A percentile compares a stretch with the other conserved stretches of the same genome.
These are phyloP conservation scores for Ambrosia hybrid DNA, from an alignment of 140 eudicot genomes.

Conservation along the genomic window DNA sequence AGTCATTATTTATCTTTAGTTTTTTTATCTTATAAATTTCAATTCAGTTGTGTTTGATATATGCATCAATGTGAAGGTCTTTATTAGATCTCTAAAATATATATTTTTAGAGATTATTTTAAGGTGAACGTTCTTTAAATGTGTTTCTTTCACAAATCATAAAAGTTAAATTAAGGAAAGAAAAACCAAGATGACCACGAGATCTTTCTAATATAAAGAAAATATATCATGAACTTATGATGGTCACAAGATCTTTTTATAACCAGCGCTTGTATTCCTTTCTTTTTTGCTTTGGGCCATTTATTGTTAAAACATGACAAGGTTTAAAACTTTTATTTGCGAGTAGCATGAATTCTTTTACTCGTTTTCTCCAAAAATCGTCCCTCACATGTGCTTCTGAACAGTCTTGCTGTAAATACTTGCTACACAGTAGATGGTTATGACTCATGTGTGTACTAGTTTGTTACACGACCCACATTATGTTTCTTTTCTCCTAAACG, in stretches of 20 bases:
- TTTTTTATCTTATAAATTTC: too few species aligned
- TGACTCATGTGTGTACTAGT: slow-evolving; percentile 6
- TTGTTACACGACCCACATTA: background rate
- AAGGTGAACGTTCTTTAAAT: background rate
- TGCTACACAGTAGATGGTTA: background rate
- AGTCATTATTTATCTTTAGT: background rate
- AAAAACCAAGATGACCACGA: background rate
- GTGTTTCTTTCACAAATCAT: background rate
- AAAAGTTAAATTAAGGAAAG: too few species aligned
- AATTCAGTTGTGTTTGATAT: background rate
- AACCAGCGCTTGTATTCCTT: background rate
- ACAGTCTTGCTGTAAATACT: background rate
- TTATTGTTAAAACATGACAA: background rate
- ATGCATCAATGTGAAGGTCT: background rate
- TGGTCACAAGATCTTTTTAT: too few species aligned
- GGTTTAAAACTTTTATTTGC: background rate
- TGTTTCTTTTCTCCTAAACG: background rate
- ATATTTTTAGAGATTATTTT: background rate
- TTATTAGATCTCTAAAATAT: background rate
- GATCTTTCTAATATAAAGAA: too few species aligned
- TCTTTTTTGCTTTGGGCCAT: background rate
- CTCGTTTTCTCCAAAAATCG: background rate
- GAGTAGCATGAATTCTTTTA: background rate
- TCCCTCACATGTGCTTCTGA: background rate
- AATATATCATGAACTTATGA: too few species aligned